These are phyloP conservation scores for Cyberlindnera japonica DNA, from an alignment of 805 yeast species.

Conservation along the genomic window DNA sequence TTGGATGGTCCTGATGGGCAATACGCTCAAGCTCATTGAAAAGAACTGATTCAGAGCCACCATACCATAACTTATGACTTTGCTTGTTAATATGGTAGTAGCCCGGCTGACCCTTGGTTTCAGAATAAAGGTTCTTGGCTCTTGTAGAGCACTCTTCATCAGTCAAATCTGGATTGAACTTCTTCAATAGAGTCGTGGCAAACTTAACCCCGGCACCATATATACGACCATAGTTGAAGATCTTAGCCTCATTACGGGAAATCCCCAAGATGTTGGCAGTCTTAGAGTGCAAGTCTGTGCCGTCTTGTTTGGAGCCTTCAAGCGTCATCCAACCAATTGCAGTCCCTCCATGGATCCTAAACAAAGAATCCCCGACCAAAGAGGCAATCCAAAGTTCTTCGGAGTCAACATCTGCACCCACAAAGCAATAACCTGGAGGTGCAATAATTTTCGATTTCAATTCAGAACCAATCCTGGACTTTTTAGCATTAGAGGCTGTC, in stretches of 20 bases:
- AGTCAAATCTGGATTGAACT: constrained; percentile 68
- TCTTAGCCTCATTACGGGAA: constrained; percentile 86
- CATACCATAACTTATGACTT: constrained; percentile 55
- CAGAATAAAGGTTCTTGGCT: constrained; percentile 66
- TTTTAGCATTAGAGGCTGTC: constrained; percentile 93
- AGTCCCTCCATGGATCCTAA: constrained; percentile 89
- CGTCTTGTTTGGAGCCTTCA: constrained; percentile 88
- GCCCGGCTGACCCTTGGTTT: constrained; percentile 72
- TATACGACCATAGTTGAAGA: constrained; percentile 94
- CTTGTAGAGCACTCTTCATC: constrained; percentile 62
- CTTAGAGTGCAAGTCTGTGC: constrained; percentile 92
- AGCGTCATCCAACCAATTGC: constrained; percentile 99
- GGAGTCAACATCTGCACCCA: constrained; percentile 98
- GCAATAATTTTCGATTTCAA: constrained; percentile 82
- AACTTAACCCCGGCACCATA: constrained; percentile 96
- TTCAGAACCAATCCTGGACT: constrained; percentile 85
- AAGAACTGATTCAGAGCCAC: constrained; percentile 91
- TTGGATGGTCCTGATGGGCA: constrained; percentile 76
- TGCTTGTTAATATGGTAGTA: constrained; percentile 24
- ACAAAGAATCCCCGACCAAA: constrained; percentile 85
- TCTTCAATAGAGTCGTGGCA: constrained; percentile 79
- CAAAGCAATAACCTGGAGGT: constrained; percentile 85
- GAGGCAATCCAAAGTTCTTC: constrained; percentile 99
- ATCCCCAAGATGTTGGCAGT: constrained; percentile 90
- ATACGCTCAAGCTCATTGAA: constrained; percentile 86